Evolutionary conservation across 805 yeast genomes (phyloP), one percentile per base, ranked within the genome.

Genomic region (Candida nanaspora): DNA sequence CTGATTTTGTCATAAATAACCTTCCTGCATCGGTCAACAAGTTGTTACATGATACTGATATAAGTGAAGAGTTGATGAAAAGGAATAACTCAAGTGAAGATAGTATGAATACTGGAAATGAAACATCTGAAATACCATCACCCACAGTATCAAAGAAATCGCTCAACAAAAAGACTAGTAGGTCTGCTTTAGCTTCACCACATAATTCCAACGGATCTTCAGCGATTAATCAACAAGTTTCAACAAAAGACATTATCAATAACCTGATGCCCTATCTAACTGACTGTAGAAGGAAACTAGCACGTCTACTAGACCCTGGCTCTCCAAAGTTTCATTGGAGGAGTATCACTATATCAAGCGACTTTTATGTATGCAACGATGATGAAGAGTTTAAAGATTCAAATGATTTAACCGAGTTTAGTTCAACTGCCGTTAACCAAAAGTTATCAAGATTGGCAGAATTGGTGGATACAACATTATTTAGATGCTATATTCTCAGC

Each of bases 401-500:
- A n/a, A n/a, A n/a, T 20, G 14, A 10, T 11, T 34, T 38, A 13
- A 45, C n/a, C n/a, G n/a, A n/a, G n/a, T n/a, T n/a, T n/a, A n/a
- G n/a, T n/a, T n/a, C n/a, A n/a, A n/a, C n/a, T n/a, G n/a, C n/a
- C n/a, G n/a, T n/a, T n/a, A n/a, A n/a, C n/a, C n/a, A n/a, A 1
- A 45, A 48, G 8, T 50, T 63, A 19, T 72, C 74, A 0, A 57
- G 67, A 10, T 61, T 76, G 35, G 55, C 68, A 4, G 53, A 52
- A 5, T 44, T 72, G 1, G 74, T 93, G 2, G 98, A 91, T 53
- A 83, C 95, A 0, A 70, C 86, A 1, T 66, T 93, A 16, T 86
- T 91, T 51, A 68, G 76, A 39, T 76, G 93, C 44, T 91, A 93
- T 55, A 66, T 78, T 43, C 55, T 77, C n/a, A 75, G 76, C 25